Evolutionary conservation across 768 basidiomycete genomes (phyloP), one percentile per base, ranked within the genome.

Genomic region (Tephrocybe sp.): DNA sequence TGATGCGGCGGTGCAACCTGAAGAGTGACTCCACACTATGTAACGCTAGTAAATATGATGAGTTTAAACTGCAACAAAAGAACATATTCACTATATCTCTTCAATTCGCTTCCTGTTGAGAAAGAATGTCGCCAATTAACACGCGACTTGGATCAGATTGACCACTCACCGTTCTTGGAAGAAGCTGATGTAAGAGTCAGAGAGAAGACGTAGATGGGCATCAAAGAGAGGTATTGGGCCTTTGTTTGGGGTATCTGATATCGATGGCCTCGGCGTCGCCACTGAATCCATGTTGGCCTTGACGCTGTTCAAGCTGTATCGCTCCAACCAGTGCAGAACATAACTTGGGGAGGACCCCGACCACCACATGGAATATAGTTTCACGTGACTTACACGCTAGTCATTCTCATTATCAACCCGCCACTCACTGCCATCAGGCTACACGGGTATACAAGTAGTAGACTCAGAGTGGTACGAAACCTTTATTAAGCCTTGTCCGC

Each of bases 111-210:
- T 86, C 63, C 92, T 92, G 62, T 26, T 91, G 61, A 21, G 56
- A 43, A 41, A 48, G n/a, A 63, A 62, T 46, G 52, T 49, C 47
- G n/a, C 41, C 46, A 35, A 51, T 52, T 53, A 57, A 40, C 28
- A 59, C 53, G 38, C 52, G 46, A 57, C 42, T 41, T 48, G 38
- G 25, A 50, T 27, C 37, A 40, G 41, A 50, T 52, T 30, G 16
- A 44, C 47, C 38, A 43, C 75, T 54, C 55, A 88, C 92, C 92
- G 78, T 73, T 94, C 92, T 66, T 83, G 81, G 69, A 95, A 93
- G 73, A 94, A 95, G 49, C 62, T 71, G 50, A 95, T 75, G 65
- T 92, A 92, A 3, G 87, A 87, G 58, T 93, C 87, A 34, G 77
- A 78, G 54, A 90, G 65, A 56, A 82, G 72, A 51, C 73, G 80